These are phyloP conservation scores for Sclerotinia nivalis DNA, from an alignment of 2,329 filamentous ascomycete species.

Conservation along the genomic window DNA sequence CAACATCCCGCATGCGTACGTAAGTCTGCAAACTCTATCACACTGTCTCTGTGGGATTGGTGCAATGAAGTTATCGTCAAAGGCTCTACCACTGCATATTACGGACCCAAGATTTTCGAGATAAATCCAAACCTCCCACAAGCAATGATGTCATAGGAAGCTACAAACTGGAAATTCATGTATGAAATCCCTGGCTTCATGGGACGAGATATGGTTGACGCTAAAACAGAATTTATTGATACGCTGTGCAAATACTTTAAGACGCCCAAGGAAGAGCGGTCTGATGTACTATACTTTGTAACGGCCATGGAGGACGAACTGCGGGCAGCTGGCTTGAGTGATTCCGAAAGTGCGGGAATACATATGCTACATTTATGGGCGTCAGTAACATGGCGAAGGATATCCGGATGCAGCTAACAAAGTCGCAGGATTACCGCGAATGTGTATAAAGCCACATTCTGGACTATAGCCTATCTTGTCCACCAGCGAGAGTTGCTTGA, in stretches of 20 bases:
- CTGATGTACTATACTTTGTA: conserved; percentile 4
- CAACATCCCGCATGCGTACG: background rate
- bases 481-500: background rate
- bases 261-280: background rate
- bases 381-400: background rate
- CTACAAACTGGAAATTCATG: conserved; percentile 10
- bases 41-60: background rate
- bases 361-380: conserved; percentile 10
- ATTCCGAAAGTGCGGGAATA: background rate
- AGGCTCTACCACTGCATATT: background rate
- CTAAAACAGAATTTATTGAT: background rate
- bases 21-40: background rate
- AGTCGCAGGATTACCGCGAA: background rate
- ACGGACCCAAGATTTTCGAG: conserved; percentile 1
- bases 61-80: conserved; percentile 6
- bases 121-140: conserved; percentile 4
- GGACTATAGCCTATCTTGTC: conserved; percentile 10
- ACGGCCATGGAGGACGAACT: background rate
- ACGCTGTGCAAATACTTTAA: conserved; percentile 12
- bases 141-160: background rate
- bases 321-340: background rate
- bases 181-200: background rate
- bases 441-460: conserved; percentile 11
- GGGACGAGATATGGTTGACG: background rate
- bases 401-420: background rate